Percentiles rank a stretch among this genome's conserved stretches.
Evolutionary conservation across 106 monocot genomes (phyloP).

Genomic region (Dendrobium chrysotoxum): DNA sequence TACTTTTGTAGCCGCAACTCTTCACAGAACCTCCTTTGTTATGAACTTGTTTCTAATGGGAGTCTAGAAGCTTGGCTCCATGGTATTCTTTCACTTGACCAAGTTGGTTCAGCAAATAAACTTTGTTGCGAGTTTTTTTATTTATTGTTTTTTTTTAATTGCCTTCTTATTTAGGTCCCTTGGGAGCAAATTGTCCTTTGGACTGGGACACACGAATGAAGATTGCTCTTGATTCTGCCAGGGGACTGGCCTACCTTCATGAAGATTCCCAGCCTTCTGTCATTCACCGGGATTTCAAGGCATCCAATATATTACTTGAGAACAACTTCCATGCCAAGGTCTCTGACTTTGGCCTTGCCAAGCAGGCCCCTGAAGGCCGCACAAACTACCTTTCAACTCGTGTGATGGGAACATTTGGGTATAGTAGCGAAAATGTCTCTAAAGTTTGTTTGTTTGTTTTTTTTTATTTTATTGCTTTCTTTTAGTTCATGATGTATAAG

Average conservation of each 20-base stretch:
- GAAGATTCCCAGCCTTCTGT: constrained; percentile 99
- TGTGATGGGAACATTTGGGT: constrained; percentile 99
- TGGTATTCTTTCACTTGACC: constrained; percentile 33
- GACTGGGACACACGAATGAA: constrained; percentile 99
- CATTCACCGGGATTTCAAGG: constrained; percentile 97
- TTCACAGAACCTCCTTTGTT: constrained; percentile 79
- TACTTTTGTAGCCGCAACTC: constrained; percentile 71
- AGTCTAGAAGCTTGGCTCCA: constrained; percentile 97
- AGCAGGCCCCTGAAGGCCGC: constrained; percentile 95
- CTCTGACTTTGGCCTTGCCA: constrained; percentile 95
- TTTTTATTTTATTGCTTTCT: too few species aligned
- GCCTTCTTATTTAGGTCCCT: constrained; percentile 41
- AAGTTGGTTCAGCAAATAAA: background rate
- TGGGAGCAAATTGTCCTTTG: constrained; percentile 78
- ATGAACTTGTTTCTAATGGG: constrained; percentile 97
- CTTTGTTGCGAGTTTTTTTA: background rate
- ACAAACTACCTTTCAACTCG: constrained; percentile 88
- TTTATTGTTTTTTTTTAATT: background rate
- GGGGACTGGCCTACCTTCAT: constrained; percentile 89
- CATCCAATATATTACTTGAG: constrained; percentile 96
- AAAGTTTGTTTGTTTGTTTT: background rate
- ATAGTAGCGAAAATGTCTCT: constrained; percentile 4
- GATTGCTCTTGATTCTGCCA: constrained; percentile 95
- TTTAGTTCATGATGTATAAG: background rate
- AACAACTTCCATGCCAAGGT: constrained; percentile 95